Evolutionary conservation across 2,329 filamentous ascomycete species (phyloP).

Genomic region (Scorias spongiosa): DNA sequence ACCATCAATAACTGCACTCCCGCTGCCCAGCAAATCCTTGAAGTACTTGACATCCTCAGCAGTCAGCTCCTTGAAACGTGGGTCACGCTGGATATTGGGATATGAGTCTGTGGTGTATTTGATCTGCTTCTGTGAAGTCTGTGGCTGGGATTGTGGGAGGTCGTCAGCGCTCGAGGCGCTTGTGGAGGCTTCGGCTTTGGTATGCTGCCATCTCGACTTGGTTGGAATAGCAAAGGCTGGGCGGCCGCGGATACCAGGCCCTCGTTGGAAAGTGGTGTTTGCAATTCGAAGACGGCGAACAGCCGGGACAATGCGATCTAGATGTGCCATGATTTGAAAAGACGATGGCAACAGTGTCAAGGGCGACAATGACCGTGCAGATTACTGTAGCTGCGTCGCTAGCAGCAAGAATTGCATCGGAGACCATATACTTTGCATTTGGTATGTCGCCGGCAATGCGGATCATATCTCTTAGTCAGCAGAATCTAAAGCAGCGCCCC

Average conservation of each 20-base stretch:
- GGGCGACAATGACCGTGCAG: too few species aligned
- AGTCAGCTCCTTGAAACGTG: conserved; percentile 58
- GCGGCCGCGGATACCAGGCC: conserved; percentile 10
- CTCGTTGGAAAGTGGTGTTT: conserved; percentile 16
- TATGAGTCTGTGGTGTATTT: conserved; percentile 79
- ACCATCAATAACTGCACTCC: conserved; percentile 72
- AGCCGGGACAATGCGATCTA: conserved; percentile 13
- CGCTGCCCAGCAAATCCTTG: conserved; percentile 60
- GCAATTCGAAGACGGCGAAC: conserved; percentile 18
- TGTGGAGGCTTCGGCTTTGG: conserved; percentile 14
- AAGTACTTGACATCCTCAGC: conserved; percentile 71
- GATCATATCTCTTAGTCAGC: too few species aligned
- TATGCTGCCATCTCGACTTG: conserved; percentile 17
- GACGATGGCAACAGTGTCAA: not conserved
- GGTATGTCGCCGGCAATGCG: too few species aligned
- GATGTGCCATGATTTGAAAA: conserved; percentile 9
- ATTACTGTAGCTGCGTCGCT: too few species aligned
- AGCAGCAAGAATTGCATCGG: too few species aligned
- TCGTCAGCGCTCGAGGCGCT: conserved; percentile 17
- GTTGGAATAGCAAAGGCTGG: conserved; percentile 6
- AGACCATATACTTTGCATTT: too few species aligned
- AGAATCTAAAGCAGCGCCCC: too few species aligned
- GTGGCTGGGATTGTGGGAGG: conserved; percentile 12
- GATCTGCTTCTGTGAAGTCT: conserved; percentile 28
- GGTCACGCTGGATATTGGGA: conserved; percentile 65